A percentile compares a stretch with the other conserved stretches of the same genome.
phyloP scores from a whole-genome alignment of 306 rosid genomes.

The Ziziphus jujuba region DNA sequence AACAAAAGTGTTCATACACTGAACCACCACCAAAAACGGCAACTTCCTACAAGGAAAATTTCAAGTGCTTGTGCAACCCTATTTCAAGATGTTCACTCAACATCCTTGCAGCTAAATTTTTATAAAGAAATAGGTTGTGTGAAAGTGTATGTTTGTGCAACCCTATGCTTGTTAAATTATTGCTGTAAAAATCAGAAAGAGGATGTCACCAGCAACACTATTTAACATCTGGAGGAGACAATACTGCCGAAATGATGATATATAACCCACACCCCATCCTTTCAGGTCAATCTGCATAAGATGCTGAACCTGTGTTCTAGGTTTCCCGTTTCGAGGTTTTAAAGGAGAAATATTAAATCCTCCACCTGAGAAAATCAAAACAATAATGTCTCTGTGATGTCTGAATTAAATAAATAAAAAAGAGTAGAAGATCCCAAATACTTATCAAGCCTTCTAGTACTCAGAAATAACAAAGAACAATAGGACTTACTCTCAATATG shows the following conservation, averaged over 20 bases:
- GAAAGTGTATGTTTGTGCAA: too few species aligned
- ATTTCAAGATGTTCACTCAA: background rate
- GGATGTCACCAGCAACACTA: slow-evolving; percentile 89
- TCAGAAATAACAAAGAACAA: slow-evolving; percentile 13
- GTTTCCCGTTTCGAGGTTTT: slow-evolving; percentile 89
- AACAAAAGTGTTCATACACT: background rate
- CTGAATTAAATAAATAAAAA: background rate
- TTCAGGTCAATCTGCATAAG: slow-evolving; percentile 97
- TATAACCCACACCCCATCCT: slow-evolving; percentile 97
- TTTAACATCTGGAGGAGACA: slow-evolving; percentile 95
- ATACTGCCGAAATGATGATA: slow-evolving; percentile 92
- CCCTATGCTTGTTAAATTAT: too few species aligned
- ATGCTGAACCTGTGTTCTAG: slow-evolving; percentile 98
- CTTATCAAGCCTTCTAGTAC: slow-evolving; percentile 22
- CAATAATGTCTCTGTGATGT: slow-evolving; percentile 16
- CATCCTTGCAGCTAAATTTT: background rate
- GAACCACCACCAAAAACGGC: background rate
- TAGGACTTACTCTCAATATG: slow-evolving; percentile 86
- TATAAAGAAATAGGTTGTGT: background rate
- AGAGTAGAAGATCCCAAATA: slow-evolving; percentile 3
- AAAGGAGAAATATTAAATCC: slow-evolving; percentile 93
- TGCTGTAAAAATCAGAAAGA: slow-evolving; percentile 6
- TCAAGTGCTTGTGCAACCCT: background rate
- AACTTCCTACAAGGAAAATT: background rate
- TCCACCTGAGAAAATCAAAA: slow-evolving; percentile 62